Evolutionary conservation across 331 rosid genomes (phyloP), one percentile per base, ranked within the genome.

Genomic region (Ulmus americana): DNA sequence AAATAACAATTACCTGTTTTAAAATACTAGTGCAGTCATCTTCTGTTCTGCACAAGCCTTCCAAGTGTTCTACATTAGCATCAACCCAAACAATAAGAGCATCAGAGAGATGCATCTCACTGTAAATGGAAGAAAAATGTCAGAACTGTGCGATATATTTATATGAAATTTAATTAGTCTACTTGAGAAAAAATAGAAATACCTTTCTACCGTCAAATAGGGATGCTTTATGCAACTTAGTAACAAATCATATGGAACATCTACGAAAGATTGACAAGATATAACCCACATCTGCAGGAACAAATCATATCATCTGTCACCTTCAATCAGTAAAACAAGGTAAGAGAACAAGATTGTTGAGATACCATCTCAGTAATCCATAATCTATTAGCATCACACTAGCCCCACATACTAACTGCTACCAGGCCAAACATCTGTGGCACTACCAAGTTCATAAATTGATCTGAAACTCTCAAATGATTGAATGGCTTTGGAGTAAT

Each of bases 191-290:
- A 57, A 70, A 55, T 54, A 73, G 44, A 28, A 28, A 53, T 39
- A 90, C 96, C 95, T 86, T 75, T 90, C 95, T 62, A 84, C 78
- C 6, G 95, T 90, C 77, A 90, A 70, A 67, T 69, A 66, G 60
- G 82, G 81, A 73, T 82, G 89, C 81, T 76, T 65, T 39, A 82
- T 52, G 67, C 81, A 80, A 75, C 74, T 77, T 53, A 73, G 57
- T 68, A 90, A 74, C 68, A 90, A 62, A 45, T 75, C 58, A 55
- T 77, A 77, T 44, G 91, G 96, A 69, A 86, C 70, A 69, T 74
- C 61, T 28, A 61, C 72, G 70, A 86, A 90, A 57, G 4, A 47
- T 1, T 70, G 65, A 69, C 70, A 38, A 52, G 67, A 50, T 43
- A 53, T 69, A 61, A 88, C 95, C 89, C 84, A 77, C 89, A 82